Evolutionary conservation across 371 early-diverging fungal genomes (phyloP), one percentile per base, ranked within the genome.

Genomic region (Ecytonucleospora hepatopenaei): DNA sequence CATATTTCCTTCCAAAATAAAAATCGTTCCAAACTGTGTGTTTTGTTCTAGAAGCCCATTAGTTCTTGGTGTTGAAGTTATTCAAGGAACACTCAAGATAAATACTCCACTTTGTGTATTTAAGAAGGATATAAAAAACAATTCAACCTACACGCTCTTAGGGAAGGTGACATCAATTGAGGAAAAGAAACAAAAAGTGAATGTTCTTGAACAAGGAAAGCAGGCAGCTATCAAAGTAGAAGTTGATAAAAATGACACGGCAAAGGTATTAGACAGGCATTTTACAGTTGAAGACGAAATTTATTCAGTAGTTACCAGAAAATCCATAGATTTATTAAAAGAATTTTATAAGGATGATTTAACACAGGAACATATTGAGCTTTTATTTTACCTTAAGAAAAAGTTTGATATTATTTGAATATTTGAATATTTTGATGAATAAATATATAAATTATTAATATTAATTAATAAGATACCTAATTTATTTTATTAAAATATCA

Each of bases 151-250:
- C 48, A 78, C 87, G 54, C 80, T 76, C 23, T 81, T 98, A 15
- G 99, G 99, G 48, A 88, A 86, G 74, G 92, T 96, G 3, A 86
- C 90, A 0, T 86, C 90, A 51, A 96, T 99, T 72, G 90, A 95
- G 78, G 83, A 88, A 67, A 94, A 99, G 80, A 89, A 89, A 74
- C 94, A 94, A 82, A 49, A 84, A 19, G 77, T 88, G 35, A 86
- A 90, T 12, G 77, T 83, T 21, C 90, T 88, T 58, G 87, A 86
- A 78, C 88, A 86, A 77, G 93, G 91, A 56, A 84, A 83, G 54
- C 90, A 90, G 74, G 90, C 97, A 1, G 91, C 97, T 15, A 85
- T 98, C 65, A 90, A 91, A 83, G 86, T 99, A 68, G 97, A 99
- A 74, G 84, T 86, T 55, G 82, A 89, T 1, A 78, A 79, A 4